Percentiles rank a stretch among this genome's conserved stretches.
phyloP scores from a whole-genome alignment of 805 yeast species.

The Lipomyces oligophaga region DNA sequence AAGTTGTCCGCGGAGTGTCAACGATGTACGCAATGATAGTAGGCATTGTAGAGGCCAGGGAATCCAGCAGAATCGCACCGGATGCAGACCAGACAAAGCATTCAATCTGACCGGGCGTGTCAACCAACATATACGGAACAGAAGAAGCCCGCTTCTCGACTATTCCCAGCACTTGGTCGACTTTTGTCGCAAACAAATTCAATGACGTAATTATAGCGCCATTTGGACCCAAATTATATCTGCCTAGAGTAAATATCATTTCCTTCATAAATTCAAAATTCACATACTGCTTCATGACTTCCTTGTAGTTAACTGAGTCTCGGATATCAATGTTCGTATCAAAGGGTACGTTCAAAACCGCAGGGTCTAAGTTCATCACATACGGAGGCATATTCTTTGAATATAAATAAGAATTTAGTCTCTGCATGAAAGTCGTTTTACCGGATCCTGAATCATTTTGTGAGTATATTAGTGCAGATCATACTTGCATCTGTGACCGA shows the following conservation, averaged over 20 bases:
- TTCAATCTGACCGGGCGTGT: constrained; percentile 98
- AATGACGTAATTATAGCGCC: constrained; percentile 97
- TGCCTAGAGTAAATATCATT: no score
- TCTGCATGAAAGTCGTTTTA: constrained; percentile 95
- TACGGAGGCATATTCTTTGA: constrained; percentile 69
- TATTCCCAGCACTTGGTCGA: constrained; percentile 86
- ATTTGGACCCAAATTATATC: constrained; percentile 87
- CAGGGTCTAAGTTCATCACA: constrained; percentile 93
- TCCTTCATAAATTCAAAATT: not conserved
- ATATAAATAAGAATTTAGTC: constrained; percentile 86
- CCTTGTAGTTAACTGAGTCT: constrained; percentile 90
- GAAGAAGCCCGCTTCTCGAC: constrained; percentile 68
- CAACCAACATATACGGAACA: constrained; percentile 62
- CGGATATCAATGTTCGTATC: constrained; percentile 93
- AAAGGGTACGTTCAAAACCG: constrained; percentile 88
- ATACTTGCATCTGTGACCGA: not conserved
- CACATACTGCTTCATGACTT: constrained; percentile 80
- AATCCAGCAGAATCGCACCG: constrained; percentile 93
- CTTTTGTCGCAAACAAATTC: constrained; percentile 87
- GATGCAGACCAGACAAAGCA: constrained; percentile 95
- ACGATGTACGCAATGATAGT: constrained; percentile 93
- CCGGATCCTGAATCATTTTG: constrained; percentile 56
- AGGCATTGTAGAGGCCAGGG: constrained; percentile 93
- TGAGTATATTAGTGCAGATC: not conserved
- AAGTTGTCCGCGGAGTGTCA: constrained; percentile 90